Evolutionary conservation across 257 asterid species (phyloP).

Genomic region (Asclepias syriaca): DNA sequence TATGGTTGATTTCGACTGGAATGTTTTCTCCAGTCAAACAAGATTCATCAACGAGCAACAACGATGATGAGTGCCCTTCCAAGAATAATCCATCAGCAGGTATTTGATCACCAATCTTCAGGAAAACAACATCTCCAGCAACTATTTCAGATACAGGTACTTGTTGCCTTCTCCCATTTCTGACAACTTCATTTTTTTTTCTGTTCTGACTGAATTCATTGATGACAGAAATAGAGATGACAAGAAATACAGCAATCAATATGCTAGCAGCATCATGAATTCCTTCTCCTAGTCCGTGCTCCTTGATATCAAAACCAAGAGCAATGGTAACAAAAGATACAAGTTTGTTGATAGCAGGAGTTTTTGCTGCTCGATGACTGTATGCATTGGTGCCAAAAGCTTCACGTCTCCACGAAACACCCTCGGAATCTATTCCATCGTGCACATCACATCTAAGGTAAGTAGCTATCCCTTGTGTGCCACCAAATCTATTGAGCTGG

Average conservation of each 20-base stretch:
- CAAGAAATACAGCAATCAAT: conserved; percentile 18
- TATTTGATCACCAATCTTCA: conserved; percentile 33
- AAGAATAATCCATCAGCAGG: conserved; percentile 39
- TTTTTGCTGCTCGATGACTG: conserved; percentile 9
- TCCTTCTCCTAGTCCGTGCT: conserved; percentile 22
- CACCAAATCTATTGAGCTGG: conserved; percentile 23
- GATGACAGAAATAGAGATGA: conserved; percentile 18
- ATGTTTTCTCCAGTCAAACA: conserved; percentile 22
- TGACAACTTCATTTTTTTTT: conserved; percentile 29
- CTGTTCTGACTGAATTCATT: conserved; percentile 20
- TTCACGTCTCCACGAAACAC: conserved; percentile 15
- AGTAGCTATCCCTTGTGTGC: conserved; percentile 23
- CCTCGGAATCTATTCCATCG: conserved; percentile 20
- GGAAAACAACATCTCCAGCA: conserved; percentile 32
- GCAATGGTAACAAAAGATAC: conserved; percentile 19
- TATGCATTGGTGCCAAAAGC: conserved; percentile 28
- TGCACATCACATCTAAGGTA: conserved; percentile 14
- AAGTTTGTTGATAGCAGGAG: conserved; percentile 11
- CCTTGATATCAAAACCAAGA: conserved; percentile 26
- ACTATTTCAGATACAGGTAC: conserved; percentile 22
- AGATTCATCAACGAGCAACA: conserved; percentile 23
- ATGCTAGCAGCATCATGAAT: conserved; percentile 28
- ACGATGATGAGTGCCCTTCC: conserved; percentile 17
- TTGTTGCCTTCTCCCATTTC: conserved; percentile 17
- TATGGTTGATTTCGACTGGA: conserved; percentile 15